phyloP scores from a whole-genome alignment of 2,329 filamentous ascomycete genomes.

The Penicillium frequentans region DNA sequence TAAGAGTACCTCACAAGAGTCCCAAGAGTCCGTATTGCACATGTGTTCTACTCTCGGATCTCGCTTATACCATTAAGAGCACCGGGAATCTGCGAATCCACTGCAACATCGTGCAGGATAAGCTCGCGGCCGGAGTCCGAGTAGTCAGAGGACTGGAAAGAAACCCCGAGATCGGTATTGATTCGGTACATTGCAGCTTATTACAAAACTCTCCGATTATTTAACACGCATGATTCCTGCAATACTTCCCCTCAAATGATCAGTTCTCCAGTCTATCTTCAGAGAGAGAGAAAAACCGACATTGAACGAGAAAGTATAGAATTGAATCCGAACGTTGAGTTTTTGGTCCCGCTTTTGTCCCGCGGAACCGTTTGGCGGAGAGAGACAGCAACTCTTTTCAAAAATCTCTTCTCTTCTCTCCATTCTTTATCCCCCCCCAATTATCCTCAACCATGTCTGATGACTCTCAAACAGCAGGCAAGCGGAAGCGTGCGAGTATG shows the following conservation, averaged over 20 bases:
- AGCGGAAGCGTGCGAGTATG: slow-evolving; percentile 43
- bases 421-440: neutral
- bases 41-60: neutral
- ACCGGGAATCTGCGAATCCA: neutral
- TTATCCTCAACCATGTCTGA: slow-evolving; percentile 33
- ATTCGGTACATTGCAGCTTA: neutral
- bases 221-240: neutral
- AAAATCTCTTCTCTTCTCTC: slow-evolving; percentile 21
- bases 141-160: neutral
- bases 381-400: slow-evolving; percentile 3
- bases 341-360: slow-evolving; percentile 17
- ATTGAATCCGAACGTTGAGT: neutral
- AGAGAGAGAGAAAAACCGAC: neutral
- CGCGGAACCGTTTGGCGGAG: slow-evolving; percentile 17
- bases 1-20: neutral
- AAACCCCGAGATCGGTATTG: neutral
- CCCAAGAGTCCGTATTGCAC: neutral
- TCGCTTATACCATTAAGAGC: neutral
- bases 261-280: neutral
- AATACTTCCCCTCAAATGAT: too few species aligned
- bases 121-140: neutral
- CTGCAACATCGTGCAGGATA: neutral
- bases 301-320: neutral
- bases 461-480: slow-evolving; percentile 31
- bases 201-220: neutral